Percentiles rank a stretch among this genome's conserved stretches.
phyloP scores from a whole-genome alignment of 2,329 filamentous ascomycete genomes.

The Exophiala viscosa region DNA sequence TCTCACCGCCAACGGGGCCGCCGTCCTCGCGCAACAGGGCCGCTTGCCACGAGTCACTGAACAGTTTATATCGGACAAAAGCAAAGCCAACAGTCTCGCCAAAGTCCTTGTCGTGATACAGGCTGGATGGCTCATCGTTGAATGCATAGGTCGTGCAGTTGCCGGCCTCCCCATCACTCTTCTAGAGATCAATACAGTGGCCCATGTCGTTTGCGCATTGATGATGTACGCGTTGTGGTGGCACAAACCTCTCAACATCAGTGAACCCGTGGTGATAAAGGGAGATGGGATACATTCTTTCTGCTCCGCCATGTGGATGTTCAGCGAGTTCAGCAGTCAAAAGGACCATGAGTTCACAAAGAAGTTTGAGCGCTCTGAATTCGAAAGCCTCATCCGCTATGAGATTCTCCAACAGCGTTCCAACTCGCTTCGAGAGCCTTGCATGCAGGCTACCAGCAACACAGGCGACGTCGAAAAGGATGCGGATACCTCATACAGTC shows the following conservation, averaged over 20 bases:
- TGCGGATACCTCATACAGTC: too few species aligned
- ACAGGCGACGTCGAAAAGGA: too few species aligned
- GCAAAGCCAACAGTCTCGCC: constrained; percentile 15
- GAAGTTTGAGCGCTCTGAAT: too few species aligned
- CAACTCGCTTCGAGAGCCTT: too few species aligned
- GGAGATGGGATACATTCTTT: not conserved
- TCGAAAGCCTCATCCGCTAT: too few species aligned
- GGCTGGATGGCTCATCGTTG: constrained; percentile 2
- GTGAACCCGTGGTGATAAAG: constrained; percentile 1
- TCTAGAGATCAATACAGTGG: constrained; percentile 13
- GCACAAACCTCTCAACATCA: constrained; percentile 7
- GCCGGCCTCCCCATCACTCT: constrained; percentile 5
- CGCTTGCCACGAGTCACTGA: constrained; percentile 3
- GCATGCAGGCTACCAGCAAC: too few species aligned
- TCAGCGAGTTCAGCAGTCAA: too few species aligned
- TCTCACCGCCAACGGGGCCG: not conserved
- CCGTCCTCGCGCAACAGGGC: not conserved
- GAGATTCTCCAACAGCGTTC: too few species aligned
- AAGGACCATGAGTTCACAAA: too few species aligned
- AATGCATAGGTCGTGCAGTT: constrained; percentile 4
- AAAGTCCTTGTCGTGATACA: constrained; percentile 12
- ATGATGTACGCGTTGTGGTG: constrained; percentile 12
- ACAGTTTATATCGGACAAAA: constrained; percentile 12
- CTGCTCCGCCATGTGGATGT: too few species aligned
- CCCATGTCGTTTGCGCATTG: constrained; percentile 13